Conservation (phyloP, 164 flowering plant species). For the Malania oleifera region DNA sequence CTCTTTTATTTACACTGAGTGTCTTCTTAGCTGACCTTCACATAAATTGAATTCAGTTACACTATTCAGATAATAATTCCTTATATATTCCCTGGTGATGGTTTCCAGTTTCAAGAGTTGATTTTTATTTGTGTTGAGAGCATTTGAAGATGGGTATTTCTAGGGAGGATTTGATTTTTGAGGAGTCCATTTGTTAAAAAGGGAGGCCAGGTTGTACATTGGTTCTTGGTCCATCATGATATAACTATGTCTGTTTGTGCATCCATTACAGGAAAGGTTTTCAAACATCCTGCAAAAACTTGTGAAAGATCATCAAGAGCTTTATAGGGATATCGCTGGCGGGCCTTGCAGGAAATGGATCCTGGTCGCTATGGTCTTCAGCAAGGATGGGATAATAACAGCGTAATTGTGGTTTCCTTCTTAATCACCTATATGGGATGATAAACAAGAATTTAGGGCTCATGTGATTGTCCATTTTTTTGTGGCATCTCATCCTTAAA, state of each 20-base stretch:
- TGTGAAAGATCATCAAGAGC: slow-evolving; percentile 44
- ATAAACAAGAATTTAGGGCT: slow-evolving; percentile 73
- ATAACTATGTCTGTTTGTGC: slow-evolving; percentile 76
- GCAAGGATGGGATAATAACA: slow-evolving; percentile 99
- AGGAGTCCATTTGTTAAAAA: slow-evolving; percentile 34
- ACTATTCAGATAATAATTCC: not conserved
- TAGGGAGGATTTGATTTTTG: slow-evolving; percentile 41
- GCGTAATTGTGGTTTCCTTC: slow-evolving; percentile 99
- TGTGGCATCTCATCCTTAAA: slow-evolving; percentile 65
- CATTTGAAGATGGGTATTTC: slow-evolving; percentile 25
- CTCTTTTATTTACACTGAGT: too few relatives aligned
- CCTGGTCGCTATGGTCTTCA: slow-evolving; percentile 91
- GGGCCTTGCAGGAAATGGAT: slow-evolving; percentile 63
- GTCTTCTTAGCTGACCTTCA: too few relatives aligned
- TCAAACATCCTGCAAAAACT: slow-evolving; percentile 46
- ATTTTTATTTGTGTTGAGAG: slow-evolving; percentile 13
- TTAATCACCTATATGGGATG: slow-evolving; percentile 91
- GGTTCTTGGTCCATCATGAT: slow-evolving; percentile 42
- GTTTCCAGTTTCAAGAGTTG: not conserved
- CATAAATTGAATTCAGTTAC: too few relatives aligned
- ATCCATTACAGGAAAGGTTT: slow-evolving; percentile 87
- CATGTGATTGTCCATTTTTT: slow-evolving; percentile 74
- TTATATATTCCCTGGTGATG: not conserved
- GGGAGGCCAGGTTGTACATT: slow-evolving; percentile 51
- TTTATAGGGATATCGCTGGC: slow-evolving; percentile 36